A percentile compares a stretch with the other conserved stretches of the same genome.
Conservation (phyloP, 2,329 filamentous ascomycete species). For the Cadophora sp. region DNA sequence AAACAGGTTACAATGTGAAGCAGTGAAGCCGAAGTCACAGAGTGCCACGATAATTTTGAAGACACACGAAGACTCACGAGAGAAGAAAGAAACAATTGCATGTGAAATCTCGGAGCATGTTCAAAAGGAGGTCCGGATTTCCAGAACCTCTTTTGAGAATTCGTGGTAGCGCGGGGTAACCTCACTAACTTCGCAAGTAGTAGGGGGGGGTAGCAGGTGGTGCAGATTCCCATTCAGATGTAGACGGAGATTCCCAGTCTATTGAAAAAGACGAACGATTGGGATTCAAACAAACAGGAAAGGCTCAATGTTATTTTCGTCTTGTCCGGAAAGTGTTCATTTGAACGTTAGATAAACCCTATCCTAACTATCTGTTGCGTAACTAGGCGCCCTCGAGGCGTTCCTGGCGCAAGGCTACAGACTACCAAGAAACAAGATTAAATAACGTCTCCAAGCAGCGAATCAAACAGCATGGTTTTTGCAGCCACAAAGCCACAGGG, state of each 20-base stretch:
- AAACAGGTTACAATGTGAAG: too few relatives aligned
- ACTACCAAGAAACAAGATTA: background rate
- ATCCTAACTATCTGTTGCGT: background rate
- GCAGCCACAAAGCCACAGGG: background rate
- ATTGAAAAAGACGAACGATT: background rate
- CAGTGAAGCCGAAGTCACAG: background rate
- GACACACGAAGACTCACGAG: background rate
- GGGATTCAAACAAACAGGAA: background rate
- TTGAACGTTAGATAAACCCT: conserved; percentile 1
- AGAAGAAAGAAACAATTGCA: background rate
- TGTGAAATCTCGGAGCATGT: conserved; percentile 6
- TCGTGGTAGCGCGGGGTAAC: conserved; percentile 12
- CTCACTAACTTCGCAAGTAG: background rate
- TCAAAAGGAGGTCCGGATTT: background rate
- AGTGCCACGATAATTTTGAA: background rate
- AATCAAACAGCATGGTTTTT: background rate
- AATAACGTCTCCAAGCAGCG: background rate
- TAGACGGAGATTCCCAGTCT: background rate
- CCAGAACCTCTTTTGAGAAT: conserved; percentile 11
- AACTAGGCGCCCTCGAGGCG: background rate
- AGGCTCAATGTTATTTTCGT: too few relatives aligned
- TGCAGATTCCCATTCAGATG: background rate
- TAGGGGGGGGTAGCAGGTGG: background rate
- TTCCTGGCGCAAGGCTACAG: conserved; percentile 11
- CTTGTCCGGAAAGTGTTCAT: background rate